Percentiles rank a stretch among this genome's conserved stretches.
Conservation (phyloP, 2,329 filamentous ascomycete genomes). For the Pseudocercospora fijiensis region DNA sequence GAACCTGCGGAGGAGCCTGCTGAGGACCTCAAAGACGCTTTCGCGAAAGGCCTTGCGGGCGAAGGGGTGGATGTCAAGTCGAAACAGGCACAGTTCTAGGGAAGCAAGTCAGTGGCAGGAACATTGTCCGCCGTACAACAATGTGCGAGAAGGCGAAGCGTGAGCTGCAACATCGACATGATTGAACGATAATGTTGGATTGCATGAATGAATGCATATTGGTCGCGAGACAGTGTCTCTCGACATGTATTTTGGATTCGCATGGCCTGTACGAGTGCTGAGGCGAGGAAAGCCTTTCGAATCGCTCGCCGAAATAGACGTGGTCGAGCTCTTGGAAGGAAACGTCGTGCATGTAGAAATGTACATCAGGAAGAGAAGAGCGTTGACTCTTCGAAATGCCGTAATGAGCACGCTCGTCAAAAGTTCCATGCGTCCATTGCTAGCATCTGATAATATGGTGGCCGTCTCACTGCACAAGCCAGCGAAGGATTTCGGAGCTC, state of each 20-base stretch:
- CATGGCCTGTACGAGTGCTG: neutral
- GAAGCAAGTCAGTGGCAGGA: no score
- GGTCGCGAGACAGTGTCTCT: neutral
- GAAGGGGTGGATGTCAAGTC: conserved; percentile 43
- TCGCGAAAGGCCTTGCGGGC: conserved; percentile 43
- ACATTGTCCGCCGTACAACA: no score
- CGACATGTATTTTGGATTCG: neutral
- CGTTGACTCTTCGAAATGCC: neutral
- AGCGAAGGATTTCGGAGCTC: neutral
- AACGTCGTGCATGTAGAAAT: neutral
- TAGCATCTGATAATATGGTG: no score
- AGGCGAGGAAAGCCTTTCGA: neutral
- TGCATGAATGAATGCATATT: neutral
- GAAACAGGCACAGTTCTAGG: conserved; percentile 29
- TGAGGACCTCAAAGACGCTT: conserved; percentile 45
- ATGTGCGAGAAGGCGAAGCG: no score
- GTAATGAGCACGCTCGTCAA: neutral
- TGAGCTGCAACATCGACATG: neutral
- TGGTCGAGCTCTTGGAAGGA: neutral
- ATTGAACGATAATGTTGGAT: neutral
- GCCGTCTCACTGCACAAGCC: no score
- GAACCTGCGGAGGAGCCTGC: conserved; percentile 16
- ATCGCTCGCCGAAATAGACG: neutral
- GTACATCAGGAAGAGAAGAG: neutral
- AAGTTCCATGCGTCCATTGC: no score